Evolutionary conservation across 495 filamentous ascomycete species (phyloP).

Genomic region (Podospora australis): DNA sequence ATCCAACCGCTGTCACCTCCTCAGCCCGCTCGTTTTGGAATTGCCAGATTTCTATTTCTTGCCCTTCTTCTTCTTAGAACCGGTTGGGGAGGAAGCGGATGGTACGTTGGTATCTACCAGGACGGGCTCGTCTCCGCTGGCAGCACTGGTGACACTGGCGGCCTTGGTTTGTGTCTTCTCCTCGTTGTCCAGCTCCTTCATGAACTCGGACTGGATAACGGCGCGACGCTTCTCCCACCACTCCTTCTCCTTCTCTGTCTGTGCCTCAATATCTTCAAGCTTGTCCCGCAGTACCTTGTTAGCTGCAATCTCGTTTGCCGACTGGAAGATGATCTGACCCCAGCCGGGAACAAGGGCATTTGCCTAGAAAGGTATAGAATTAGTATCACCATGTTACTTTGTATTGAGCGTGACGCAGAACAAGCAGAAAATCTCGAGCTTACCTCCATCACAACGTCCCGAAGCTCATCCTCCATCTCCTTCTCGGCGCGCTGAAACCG

Average conservation of each 20-base stretch:
- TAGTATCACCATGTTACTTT: too few species aligned
- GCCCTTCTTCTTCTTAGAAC: slow-evolving; percentile 66
- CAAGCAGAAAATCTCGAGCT: slow-evolving; percentile 4
- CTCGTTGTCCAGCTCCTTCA: slow-evolving; percentile 74
- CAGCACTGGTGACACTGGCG: slow-evolving; percentile 13
- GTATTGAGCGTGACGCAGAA: too few species aligned
- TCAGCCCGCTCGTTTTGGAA: neutral
- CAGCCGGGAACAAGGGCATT: slow-evolving; percentile 81
- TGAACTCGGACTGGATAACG: slow-evolving; percentile 65
- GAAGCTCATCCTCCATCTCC: slow-evolving; percentile 93
- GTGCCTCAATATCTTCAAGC: slow-evolving; percentile 69
- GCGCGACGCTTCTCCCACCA: slow-evolving; percentile 86
- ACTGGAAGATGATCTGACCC: slow-evolving; percentile 94
- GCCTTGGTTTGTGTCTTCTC: slow-evolving; percentile 25
- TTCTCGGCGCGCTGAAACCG: slow-evolving; percentile 85
- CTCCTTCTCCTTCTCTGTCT: slow-evolving; percentile 63
- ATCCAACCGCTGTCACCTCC: neutral
- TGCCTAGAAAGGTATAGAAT: slow-evolving; percentile 42
- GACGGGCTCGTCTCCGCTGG: slow-evolving; percentile 78
- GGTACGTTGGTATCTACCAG: slow-evolving; percentile 70
- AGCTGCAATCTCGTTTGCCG: slow-evolving; percentile 72
- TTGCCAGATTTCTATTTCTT: slow-evolving; percentile 54
- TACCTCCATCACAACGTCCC: slow-evolving; percentile 91
- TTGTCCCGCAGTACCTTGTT: slow-evolving; percentile 69
- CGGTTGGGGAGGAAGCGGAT: slow-evolving; percentile 37